Evolutionary conservation across 306 rosid genomes (phyloP).

Genomic region (Sechiopsis laciniata): DNA sequence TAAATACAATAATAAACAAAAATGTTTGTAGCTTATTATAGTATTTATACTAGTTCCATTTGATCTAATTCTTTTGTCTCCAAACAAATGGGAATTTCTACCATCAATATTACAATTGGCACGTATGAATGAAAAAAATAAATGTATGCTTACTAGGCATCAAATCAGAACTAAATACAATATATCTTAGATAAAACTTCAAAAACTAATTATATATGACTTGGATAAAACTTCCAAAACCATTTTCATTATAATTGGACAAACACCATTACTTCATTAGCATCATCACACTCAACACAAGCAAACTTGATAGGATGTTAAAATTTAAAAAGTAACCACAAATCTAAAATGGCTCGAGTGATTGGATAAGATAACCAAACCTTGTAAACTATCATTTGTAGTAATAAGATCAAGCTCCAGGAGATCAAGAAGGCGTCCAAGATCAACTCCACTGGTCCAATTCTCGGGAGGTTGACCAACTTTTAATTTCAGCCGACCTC

Average conservation of each 20-base stretch:
- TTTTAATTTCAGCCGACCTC: conserved; percentile 84
- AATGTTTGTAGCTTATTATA: neutral
- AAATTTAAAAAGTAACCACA: neutral
- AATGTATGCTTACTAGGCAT: conserved; percentile 4
- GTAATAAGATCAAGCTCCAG: conserved; percentile 91
- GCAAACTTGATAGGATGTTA: neutral
- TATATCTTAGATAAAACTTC: neutral
- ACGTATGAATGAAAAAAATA: neutral
- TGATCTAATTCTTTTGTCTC: neutral
- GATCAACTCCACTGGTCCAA: conserved; percentile 99
- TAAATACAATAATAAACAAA: no score
- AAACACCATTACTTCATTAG: neutral
- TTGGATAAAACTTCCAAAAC: neutral
- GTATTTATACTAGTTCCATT: neutral
- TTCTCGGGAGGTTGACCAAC: conserved; percentile 87
- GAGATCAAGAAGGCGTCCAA: conserved; percentile 90
- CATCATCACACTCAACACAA: neutral
- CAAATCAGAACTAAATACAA: neutral
- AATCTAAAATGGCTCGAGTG: conserved; percentile 4
- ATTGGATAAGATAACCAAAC: conserved; percentile 49
- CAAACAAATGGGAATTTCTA: neutral
- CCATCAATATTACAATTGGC: conserved; percentile 3
- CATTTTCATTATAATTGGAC: neutral
- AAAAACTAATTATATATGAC: neutral
- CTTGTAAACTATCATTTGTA: conserved; percentile 67